These are phyloP conservation scores for Kwoniella sp. DNA, from an alignment of 768 basidiomycete genomes.

Conservation along the genomic window DNA sequence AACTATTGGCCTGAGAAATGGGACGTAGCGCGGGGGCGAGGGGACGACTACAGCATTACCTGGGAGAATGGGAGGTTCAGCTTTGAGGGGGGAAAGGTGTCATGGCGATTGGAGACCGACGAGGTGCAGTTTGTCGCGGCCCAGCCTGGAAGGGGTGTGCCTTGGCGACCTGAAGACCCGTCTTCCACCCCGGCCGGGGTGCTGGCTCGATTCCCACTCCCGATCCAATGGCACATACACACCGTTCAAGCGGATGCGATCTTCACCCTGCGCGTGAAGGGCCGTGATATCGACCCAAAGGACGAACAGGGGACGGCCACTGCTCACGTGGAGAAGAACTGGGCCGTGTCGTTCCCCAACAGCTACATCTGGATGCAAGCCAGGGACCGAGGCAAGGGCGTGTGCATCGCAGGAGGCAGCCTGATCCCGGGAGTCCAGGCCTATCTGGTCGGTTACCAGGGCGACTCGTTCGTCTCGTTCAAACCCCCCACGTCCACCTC, in stretches of 20 bases:
- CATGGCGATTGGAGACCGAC: slow-evolving; percentile 11
- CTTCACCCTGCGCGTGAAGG: slow-evolving; percentile 7
- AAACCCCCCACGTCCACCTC: slow-evolving; percentile 29
- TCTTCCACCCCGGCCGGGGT: slow-evolving; percentile 31
- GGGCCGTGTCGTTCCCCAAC: slow-evolving; percentile 32
- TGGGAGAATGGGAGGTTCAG: slow-evolving; percentile 27
- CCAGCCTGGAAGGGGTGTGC: slow-evolving; percentile 5
- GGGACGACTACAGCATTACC: slow-evolving; percentile 11
- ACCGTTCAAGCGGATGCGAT: slow-evolving; percentile 18
- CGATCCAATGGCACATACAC: slow-evolving; percentile 42
- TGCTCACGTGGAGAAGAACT: slow-evolving; percentile 36
- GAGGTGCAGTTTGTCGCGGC: slow-evolving; percentile 9
- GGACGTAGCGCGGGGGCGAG: not conserved
- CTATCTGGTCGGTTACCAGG: slow-evolving; percentile 33
- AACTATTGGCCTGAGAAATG: slow-evolving; percentile 22
- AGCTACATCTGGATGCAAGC: slow-evolving; percentile 37
- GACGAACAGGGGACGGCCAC: slow-evolving; percentile 15
- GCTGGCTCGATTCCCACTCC: slow-evolving; percentile 22
- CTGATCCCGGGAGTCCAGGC: slow-evolving; percentile 28
- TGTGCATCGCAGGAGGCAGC: slow-evolving; percentile 27
- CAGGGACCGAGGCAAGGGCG: slow-evolving; percentile 6
- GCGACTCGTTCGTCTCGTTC: slow-evolving; percentile 2
- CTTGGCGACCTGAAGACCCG: slow-evolving; percentile 21
- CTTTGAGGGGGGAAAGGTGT: slow-evolving; percentile 11
- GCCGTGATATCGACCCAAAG: not conserved